A percentile compares a stretch with the other conserved stretches of the same genome.
Conservation (phyloP, 805 yeast species). For the Millerozyma miso region DNA sequence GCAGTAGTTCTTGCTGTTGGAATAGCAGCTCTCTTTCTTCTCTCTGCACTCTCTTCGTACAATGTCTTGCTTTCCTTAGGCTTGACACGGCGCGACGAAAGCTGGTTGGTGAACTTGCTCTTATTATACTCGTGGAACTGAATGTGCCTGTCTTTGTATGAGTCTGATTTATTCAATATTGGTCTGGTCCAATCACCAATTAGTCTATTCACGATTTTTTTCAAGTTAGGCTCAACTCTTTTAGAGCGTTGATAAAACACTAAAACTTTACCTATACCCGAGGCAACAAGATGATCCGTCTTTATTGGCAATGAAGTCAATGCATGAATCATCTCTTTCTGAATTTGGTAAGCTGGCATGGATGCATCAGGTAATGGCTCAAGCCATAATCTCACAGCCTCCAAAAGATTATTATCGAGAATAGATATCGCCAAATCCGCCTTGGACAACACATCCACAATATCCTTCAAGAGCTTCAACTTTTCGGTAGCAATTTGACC, state of each 20-base stretch:
- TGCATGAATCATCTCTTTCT: constrained; percentile 76
- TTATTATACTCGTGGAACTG: constrained; percentile 66
- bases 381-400: constrained; percentile 92
- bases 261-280: constrained; percentile 90
- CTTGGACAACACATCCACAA: constrained; percentile 68
- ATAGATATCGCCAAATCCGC: constrained; percentile 88
- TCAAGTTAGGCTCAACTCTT: constrained; percentile 81
- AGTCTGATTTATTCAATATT: constrained; percentile 90
- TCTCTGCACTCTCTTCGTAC: constrained; percentile 85
- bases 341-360: constrained; percentile 95
- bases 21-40: constrained; percentile 92
- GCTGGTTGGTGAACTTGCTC: constrained; percentile 44
- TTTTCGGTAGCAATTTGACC: constrained; percentile 73
- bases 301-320: constrained; percentile 81
- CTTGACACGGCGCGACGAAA: constrained; percentile 28
- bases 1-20: constrained; percentile 89
- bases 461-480: constrained; percentile 74
- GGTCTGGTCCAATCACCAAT: constrained; percentile 99
- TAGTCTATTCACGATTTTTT: constrained; percentile 83
- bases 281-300: constrained; percentile 90
- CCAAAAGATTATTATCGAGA: constrained; percentile 87
- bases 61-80: constrained; percentile 48
- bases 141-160: constrained; percentile 82
- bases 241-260: constrained; percentile 89
- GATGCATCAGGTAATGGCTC: constrained; percentile 98